Conservation (phyloP, 139 green algal species). For the Micromonas commoda region DNA sequence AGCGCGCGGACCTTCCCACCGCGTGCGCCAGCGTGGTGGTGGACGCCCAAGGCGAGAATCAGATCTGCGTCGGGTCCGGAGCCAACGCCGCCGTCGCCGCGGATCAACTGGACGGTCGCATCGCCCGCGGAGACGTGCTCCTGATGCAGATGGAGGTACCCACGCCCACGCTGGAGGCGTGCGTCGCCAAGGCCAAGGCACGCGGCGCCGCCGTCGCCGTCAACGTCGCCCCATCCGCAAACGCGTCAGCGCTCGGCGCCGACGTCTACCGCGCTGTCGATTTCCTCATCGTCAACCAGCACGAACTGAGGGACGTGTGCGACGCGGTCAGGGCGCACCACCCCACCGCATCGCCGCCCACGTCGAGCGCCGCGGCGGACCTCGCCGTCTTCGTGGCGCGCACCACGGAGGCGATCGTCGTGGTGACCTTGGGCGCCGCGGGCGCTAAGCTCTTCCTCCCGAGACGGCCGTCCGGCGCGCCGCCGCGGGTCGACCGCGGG, state of each 20-base stretch:
- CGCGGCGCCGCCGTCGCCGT: background rate
- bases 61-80: constrained; percentile 3
- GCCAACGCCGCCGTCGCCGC: background rate
- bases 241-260: too few species aligned
- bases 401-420: background rate
- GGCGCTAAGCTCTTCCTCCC: background rate
- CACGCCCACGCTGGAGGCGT: background rate
- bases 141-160: constrained; percentile 21
- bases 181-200: background rate
- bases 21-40: background rate
- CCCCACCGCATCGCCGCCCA: background rate
- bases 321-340: background rate
- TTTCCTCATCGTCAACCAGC: constrained; percentile 16
- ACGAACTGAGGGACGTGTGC: background rate
- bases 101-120: background rate
- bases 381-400: background rate
- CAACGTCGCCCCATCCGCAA: background rate
- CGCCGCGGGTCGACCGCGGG: too few species aligned
- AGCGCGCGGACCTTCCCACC: background rate
- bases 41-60: constrained; percentile 13
- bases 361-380: background rate
- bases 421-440: constrained; percentile 11
- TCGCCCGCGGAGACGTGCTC: background rate
- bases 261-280: too few species aligned
- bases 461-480: background rate